phyloP scores from a whole-genome alignment of 2,329 filamentous ascomycete species.

The Fusarium xylarioides region DNA sequence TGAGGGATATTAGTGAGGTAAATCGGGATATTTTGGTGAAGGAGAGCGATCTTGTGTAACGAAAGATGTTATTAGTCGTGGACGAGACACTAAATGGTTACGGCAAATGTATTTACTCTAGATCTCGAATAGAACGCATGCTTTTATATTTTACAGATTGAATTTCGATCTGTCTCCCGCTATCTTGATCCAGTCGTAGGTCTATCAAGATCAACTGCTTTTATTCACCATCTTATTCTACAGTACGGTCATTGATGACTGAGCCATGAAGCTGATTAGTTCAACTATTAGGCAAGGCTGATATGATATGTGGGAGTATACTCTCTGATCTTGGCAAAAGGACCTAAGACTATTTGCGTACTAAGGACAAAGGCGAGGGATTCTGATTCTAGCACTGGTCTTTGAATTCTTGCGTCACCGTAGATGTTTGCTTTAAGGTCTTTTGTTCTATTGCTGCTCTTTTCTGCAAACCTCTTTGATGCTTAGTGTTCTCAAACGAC shows the following conservation, averaged over 20 bases:
- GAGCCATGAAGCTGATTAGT: accelerated
- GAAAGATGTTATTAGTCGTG: accelerated
- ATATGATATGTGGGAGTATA: too few species aligned
- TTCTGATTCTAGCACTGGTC: accelerated
- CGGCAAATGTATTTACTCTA: accelerated
- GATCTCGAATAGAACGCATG: background rate
- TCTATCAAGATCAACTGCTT: too few species aligned
- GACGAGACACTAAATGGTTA: accelerated
- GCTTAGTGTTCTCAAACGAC: accelerated
- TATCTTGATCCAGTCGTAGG: accelerated
- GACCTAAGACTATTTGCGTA: accelerated
- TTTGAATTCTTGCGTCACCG: accelerated
- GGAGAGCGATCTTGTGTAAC: background rate
- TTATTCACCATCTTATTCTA: background rate
- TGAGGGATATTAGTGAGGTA: conserved; percentile 13
- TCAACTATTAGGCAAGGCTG: too few species aligned
- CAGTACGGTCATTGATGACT: accelerated
- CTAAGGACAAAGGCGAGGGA: background rate
- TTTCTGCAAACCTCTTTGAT: too few species aligned
- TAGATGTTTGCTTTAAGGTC: accelerated
- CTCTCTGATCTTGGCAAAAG: accelerated
- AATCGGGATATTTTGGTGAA: conserved; percentile 5
- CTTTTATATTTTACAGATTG: accelerated
- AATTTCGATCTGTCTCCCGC: accelerated
- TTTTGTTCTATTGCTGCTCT: accelerated